Percentiles rank a stretch among this genome's conserved stretches.
Conservation (phyloP, 2,329 filamentous ascomycete species). For the Colletotrichum salicis region DNA sequence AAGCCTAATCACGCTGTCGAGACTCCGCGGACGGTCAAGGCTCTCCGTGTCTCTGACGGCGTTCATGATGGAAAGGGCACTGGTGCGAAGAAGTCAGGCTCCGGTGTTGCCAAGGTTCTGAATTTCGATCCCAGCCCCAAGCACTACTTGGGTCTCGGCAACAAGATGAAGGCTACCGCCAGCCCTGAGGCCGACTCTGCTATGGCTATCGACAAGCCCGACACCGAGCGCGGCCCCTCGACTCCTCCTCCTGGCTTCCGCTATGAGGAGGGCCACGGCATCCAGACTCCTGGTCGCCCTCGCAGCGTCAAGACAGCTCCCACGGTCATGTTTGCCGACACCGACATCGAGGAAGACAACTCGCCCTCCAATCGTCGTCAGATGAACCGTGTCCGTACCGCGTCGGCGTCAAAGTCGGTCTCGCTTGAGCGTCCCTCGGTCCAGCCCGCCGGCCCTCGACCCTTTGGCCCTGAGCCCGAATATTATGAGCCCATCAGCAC, state of each 20-base stretch:
- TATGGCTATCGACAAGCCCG: not conserved
- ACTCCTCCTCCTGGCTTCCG: not conserved
- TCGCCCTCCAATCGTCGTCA: constrained; percentile 22
- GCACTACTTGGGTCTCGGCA: constrained; percentile 11
- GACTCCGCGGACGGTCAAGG: constrained; percentile 16
- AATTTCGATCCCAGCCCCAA: constrained; percentile 21
- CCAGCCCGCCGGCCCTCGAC: constrained; percentile 14
- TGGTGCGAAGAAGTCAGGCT: not conserved
- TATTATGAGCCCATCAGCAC: not conserved
- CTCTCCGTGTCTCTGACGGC: not conserved
- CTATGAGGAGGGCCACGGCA: not conserved
- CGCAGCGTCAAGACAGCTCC: constrained; percentile 12
- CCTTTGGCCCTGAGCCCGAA: not conserved
- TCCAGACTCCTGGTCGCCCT: constrained; percentile 6
- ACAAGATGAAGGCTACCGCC: not conserved
- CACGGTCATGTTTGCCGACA: not conserved
- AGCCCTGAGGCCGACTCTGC: not conserved
- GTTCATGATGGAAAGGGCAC: not conserved
- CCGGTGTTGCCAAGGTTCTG: not conserved
- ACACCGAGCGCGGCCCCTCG: not conserved
- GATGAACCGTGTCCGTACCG: constrained; percentile 11
- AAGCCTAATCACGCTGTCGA: not conserved
- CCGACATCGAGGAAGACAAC: not conserved
- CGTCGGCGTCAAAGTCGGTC: not conserved
- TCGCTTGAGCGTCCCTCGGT: not conserved